Evolutionary conservation across 176 grass and related monocot species (phyloP).

Genomic region (Poa pratensis): DNA sequence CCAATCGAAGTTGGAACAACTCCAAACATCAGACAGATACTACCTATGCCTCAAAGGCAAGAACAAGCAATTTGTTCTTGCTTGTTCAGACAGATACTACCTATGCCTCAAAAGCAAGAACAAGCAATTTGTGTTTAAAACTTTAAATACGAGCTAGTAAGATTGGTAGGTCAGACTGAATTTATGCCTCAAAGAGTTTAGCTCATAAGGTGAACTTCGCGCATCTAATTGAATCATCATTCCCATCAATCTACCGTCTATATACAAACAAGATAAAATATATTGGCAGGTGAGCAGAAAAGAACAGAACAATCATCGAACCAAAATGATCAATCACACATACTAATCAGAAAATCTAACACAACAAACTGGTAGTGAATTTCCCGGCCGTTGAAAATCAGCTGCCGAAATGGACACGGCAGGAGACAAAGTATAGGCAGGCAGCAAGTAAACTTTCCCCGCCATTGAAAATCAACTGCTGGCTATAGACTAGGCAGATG

Average conservation of each 20-base stretch:
- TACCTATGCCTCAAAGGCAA: background rate
- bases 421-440: conserved; percentile 63
- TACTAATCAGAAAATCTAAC: background rate
- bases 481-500: conserved; percentile 37
- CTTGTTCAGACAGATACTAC: too few species aligned
- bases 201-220: conserved; percentile 38
- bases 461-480: conserved; percentile 67
- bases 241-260: background rate
- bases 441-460: background rate
- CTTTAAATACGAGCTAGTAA: background rate
- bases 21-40: background rate
- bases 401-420: conserved; percentile 32
- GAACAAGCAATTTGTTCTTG: background rate
- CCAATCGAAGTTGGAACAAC: too few species aligned
- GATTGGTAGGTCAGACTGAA: conserved; percentile 42
- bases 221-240: conserved; percentile 70
- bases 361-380: background rate
- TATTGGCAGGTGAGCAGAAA: too few species aligned
- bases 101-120: background rate
- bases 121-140: background rate
- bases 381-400: conserved; percentile 61
- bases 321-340: too few species aligned
- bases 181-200: conserved; percentile 57
- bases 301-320: too few species aligned
- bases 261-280: background rate